Evolutionary conservation across 1,139 yeast genomes (phyloP).

Genomic region (Tardiomyces depauwii): DNA sequence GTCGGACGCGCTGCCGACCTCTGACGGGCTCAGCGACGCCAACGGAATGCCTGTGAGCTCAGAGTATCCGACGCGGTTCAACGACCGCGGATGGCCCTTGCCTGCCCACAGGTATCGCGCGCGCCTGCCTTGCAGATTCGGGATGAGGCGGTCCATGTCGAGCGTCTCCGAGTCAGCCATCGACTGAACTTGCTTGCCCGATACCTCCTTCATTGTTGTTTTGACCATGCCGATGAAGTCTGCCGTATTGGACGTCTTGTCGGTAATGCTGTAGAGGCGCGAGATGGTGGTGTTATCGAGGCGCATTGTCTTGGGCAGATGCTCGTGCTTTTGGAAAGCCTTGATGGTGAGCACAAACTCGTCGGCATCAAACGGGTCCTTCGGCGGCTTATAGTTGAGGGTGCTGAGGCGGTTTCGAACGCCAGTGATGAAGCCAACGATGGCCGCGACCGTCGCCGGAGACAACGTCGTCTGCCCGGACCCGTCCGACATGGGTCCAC

Average conservation of each 20-base stretch:
- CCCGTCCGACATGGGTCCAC: slow-evolving; percentile 39
- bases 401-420: slow-evolving; percentile 58
- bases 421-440: slow-evolving; percentile 58
- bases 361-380: slow-evolving; percentile 78
- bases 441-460: slow-evolving; percentile 54
- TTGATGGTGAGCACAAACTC: slow-evolving; percentile 46
- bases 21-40: neutral
- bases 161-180: slow-evolving; percentile 40
- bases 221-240: slow-evolving; percentile 61
- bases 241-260: slow-evolving; percentile 36
- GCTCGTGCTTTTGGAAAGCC: slow-evolving; percentile 60
- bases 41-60: slow-evolving; percentile 4
- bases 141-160: slow-evolving; percentile 36
- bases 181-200: slow-evolving; percentile 31
- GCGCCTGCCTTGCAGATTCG: slow-evolving; percentile 34
- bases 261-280: slow-evolving; percentile 48
- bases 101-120: slow-evolving; percentile 41
- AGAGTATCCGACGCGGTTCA: neutral
- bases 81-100: slow-evolving; percentile 24
- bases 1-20: neutral
- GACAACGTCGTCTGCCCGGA: slow-evolving; percentile 31
- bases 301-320: slow-evolving; percentile 44
- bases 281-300: slow-evolving; percentile 55
- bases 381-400: slow-evolving; percentile 56
- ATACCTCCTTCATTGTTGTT: slow-evolving; percentile 60